These are phyloP conservation scores for Mycena galericulata DNA, from an alignment of 768 basidiomycete species.

Conservation along the genomic window DNA sequence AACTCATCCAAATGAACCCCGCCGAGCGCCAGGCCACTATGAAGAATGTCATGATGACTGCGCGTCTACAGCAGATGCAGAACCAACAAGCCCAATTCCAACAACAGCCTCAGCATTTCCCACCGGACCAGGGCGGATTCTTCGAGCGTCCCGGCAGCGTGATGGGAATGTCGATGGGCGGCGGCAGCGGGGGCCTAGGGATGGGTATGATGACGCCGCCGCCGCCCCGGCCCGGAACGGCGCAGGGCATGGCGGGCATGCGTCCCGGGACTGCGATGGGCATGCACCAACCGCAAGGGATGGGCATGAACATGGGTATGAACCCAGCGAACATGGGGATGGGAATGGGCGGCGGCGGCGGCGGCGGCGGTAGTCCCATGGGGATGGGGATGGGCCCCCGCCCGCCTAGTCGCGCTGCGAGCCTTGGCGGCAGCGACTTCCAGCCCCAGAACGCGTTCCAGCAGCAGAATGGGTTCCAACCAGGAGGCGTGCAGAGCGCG, in stretches of 20 bases:
- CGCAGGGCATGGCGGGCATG: conserved; percentile 29
- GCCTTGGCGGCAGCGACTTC: conserved; percentile 18
- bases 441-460: conserved; percentile 1
- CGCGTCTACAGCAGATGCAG: conserved; percentile 22
- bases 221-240: conserved; percentile 23
- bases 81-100: conserved; percentile 11
- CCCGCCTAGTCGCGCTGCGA: conserved; percentile 27
- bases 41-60: conserved; percentile 6
- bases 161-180: conserved; percentile 31
- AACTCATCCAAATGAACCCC: conserved; percentile 21
- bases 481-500: conserved; percentile 7
- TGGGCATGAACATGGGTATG: conserved; percentile 26
- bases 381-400: conserved; percentile 20
- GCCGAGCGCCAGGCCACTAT: conserved; percentile 18
- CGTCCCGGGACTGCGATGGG: conserved; percentile 20
- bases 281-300: conserved; percentile 9
- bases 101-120: conserved; percentile 21
- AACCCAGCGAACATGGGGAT: conserved; percentile 5
- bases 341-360: background rate
- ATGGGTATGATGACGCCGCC: conserved; percentile 26
- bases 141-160: conserved; percentile 28
- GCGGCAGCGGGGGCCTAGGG: background rate
- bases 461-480: conserved; percentile 30
- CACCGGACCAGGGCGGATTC: conserved; percentile 2
- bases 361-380: too few relatives aligned